Conservation (phyloP, 78 protist genomes). For the Isochrysis galbana region DNA sequence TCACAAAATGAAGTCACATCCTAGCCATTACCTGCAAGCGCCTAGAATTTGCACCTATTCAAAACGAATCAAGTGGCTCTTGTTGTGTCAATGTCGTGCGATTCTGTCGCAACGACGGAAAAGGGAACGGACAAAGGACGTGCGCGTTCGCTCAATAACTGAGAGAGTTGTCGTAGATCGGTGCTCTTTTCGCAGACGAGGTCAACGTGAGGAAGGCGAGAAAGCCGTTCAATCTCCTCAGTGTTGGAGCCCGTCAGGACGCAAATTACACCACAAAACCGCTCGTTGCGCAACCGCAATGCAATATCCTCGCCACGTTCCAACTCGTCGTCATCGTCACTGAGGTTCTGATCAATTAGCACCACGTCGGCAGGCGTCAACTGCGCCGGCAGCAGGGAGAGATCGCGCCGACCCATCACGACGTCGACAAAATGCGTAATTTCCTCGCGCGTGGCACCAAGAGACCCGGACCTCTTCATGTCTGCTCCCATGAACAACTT, state of each 20-base stretch:
- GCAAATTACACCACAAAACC: neutral
- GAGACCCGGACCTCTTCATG: neutral
- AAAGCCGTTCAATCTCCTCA: too few species aligned
- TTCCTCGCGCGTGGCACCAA: neutral
- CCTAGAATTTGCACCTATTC: too few species aligned
- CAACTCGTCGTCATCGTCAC: neutral
- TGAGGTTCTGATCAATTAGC: neutral
- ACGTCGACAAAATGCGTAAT: neutral
- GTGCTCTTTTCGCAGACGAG: too few species aligned
- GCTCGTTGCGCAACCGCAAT: neutral
- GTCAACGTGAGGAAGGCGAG: too few species aligned
- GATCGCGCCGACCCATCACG: neutral
- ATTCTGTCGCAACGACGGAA: too few species aligned
- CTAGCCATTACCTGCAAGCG: too few species aligned
- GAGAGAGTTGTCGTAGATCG: too few species aligned
- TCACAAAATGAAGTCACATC: too few species aligned
- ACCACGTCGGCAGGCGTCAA: neutral
- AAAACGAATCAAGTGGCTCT: too few species aligned
- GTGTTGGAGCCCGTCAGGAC: neutral
- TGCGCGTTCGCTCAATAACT: too few species aligned
- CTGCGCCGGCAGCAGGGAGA: neutral
- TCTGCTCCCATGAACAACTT: neutral
- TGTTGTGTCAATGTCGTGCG: too few species aligned
- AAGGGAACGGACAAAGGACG: too few species aligned
- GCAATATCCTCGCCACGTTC: neutral